Percentiles rank a stretch among this genome's conserved stretches.
Conservation (phyloP, 345 rosid species). For the Salix udensis region DNA sequence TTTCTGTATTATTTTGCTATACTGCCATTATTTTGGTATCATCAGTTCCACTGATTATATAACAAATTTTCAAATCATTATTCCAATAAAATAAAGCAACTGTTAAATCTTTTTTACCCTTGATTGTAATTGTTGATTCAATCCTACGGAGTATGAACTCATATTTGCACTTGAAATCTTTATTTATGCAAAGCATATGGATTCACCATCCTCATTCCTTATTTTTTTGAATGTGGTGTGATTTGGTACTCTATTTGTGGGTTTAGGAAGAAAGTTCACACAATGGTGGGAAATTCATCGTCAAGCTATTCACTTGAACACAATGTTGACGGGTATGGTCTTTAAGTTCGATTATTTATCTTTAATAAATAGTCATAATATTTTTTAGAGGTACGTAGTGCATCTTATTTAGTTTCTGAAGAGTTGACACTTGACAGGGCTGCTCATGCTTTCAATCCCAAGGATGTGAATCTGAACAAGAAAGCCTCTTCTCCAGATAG, state of each 20-base stretch:
- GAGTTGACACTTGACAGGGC: slow-evolving; percentile 46
- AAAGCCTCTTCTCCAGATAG: slow-evolving; percentile 49
- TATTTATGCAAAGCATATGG: neutral
- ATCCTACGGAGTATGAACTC: neutral
- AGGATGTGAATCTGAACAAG: slow-evolving; percentile 54
- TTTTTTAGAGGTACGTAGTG: neutral
- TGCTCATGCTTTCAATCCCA: slow-evolving; percentile 75
- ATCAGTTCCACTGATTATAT: neutral
- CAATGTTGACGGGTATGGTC: slow-evolving; percentile 56
- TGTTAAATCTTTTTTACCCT: neutral
- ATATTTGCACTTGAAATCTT: neutral
- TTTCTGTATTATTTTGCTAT: neutral
- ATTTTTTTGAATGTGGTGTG: neutral
- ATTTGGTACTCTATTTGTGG: slow-evolving; percentile 2
- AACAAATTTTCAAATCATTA: neutral
- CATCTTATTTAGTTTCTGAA: neutral
- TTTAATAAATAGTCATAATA: neutral
- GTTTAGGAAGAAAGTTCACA: slow-evolving; percentile 41
- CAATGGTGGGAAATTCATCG: slow-evolving; percentile 40
- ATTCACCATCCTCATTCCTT: neutral
- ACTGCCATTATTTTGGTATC: neutral
- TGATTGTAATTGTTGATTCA: neutral
- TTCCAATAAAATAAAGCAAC: neutral
- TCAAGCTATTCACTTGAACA: slow-evolving; percentile 42
- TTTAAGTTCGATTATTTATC: slow-evolving; percentile 7